Evolutionary conservation across 495 filamentous ascomycete genomes (phyloP).

Genomic region (Aspergillus panamensis): DNA sequence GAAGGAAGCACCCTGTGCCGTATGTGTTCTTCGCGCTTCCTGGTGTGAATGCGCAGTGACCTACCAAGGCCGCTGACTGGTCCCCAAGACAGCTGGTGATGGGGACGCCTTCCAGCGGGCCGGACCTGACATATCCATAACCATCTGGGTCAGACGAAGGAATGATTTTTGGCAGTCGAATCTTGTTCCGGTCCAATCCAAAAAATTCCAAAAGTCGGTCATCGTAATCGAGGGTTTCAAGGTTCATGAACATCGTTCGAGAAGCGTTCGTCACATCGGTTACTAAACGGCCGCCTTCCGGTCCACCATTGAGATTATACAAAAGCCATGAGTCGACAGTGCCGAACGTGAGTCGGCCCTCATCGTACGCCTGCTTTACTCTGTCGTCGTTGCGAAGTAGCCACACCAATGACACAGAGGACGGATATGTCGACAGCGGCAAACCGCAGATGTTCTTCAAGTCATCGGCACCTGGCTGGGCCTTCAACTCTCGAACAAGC

Average conservation of each 20-base stretch:
- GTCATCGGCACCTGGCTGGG: slow-evolving; percentile 59
- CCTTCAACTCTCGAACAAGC: slow-evolving; percentile 79
- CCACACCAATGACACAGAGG: slow-evolving; percentile 86
- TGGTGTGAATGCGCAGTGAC: slow-evolving; percentile 83
- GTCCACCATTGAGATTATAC: slow-evolving; percentile 86
- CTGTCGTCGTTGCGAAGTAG: slow-evolving; percentile 67
- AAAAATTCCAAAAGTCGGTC: slow-evolving; percentile 80
- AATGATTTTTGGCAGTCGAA: slow-evolving; percentile 79
- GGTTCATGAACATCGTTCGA: slow-evolving; percentile 95
- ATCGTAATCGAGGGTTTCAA: slow-evolving; percentile 82
- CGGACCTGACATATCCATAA: slow-evolving; percentile 66
- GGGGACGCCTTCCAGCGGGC: slow-evolving; percentile 66
- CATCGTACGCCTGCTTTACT: slow-evolving; percentile 75
- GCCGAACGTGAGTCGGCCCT: slow-evolving; percentile 78
- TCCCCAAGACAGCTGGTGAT: slow-evolving; percentile 90
- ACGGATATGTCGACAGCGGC: slow-evolving; percentile 91
- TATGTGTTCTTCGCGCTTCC: slow-evolving; percentile 95
- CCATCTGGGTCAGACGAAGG: slow-evolving; percentile 75
- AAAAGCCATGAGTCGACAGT: slow-evolving; percentile 94
- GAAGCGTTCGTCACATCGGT: slow-evolving; percentile 93
- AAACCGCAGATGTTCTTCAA: slow-evolving; percentile 76
- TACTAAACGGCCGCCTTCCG: slow-evolving; percentile 64
- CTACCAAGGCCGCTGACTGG: slow-evolving; percentile 88
- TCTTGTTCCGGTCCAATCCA: slow-evolving; percentile 68
- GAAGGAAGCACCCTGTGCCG: slow-evolving; percentile 90